Percentiles rank a stretch among this genome's conserved stretches.
These are phyloP conservation scores for Cenchrus purpureus DNA, from an alignment of 176 grass and related monocot species.

Conservation along the genomic window DNA sequence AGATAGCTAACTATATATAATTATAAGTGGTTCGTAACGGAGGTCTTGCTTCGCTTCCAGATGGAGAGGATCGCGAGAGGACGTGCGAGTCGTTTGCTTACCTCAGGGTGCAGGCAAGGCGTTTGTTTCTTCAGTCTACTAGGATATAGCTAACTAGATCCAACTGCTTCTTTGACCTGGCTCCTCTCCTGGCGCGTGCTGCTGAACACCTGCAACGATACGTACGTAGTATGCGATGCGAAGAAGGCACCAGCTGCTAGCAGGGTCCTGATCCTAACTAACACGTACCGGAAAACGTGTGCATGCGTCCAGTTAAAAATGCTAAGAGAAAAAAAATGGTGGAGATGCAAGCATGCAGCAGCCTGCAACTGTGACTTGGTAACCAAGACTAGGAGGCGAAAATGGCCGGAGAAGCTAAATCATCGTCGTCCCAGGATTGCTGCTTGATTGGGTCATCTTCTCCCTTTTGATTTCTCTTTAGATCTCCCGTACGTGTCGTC, in stretches of 20 bases:
- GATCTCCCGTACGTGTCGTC: no score
- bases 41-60: conserved; percentile 42
- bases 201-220: not conserved
- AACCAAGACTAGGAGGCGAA: no score
- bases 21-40: not conserved
- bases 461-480: no score
- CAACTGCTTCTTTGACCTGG: conserved; percentile 40
- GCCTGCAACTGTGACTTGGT: not conserved
- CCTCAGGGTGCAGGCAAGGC: conserved; percentile 12
- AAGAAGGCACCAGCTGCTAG: not conserved
- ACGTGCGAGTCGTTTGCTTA: conserved; percentile 11
- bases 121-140: not conserved
- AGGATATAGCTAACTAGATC: not conserved
- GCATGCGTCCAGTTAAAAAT: not conserved
- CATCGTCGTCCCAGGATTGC: no score
- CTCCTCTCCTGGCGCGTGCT: not conserved
- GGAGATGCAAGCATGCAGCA: not conserved
- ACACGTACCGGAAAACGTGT: not conserved
- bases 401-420: no score
- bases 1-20: no score
- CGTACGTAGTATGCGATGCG: not conserved
- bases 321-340: not conserved
- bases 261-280: not conserved
- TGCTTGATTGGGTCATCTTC: no score
- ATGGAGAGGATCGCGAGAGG: not conserved